A percentile compares a stretch with the other conserved stretches of the same genome.
These are phyloP conservation scores for Paratrypanosoma confusum DNA, from an alignment of 208 protist genomes.

Conservation along the genomic window DNA sequence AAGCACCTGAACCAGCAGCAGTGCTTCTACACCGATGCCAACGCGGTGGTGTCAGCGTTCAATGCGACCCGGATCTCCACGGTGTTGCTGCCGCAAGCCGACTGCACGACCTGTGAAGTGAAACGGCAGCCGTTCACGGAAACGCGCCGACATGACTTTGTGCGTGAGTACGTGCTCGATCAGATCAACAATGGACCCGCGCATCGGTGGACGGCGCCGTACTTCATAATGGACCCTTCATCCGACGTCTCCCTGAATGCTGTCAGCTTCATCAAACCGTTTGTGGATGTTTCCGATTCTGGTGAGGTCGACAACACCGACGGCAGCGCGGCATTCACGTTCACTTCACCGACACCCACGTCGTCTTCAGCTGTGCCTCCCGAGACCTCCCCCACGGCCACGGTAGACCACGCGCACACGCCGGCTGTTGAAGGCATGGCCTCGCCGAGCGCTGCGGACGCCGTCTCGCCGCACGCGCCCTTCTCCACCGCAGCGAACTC, in stretches of 20 bases:
- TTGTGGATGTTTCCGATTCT: too few species aligned
- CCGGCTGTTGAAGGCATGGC: too few species aligned
- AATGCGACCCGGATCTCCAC: constrained; percentile 7
- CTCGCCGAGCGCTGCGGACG: too few species aligned
- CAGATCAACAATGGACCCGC: neutral
- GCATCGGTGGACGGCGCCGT: constrained; percentile 32
- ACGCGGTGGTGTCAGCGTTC: constrained; percentile 19
- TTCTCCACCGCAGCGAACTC: too few species aligned
- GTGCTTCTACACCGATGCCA: constrained; percentile 29
- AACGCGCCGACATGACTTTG: constrained; percentile 15
- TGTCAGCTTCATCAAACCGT: constrained; percentile 31
- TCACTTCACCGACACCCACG: too few species aligned
- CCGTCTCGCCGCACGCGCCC: too few species aligned
- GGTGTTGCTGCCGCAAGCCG: neutral
- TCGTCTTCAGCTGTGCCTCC: too few species aligned
- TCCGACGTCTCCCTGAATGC: constrained; percentile 5
- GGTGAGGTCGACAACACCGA: too few species aligned
- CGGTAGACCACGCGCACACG: too few species aligned
- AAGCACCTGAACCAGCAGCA: neutral
- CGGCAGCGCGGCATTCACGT: too few species aligned
- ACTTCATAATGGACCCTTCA: constrained; percentile 15
- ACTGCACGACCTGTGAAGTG: neutral
- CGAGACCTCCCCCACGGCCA: too few species aligned
- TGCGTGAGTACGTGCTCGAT: constrained; percentile 8
- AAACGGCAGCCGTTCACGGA: constrained; percentile 4